Base-by-base conservation (phyloP, 148 eudicot genomes). In the Vaccinium myrtillus region DNA sequence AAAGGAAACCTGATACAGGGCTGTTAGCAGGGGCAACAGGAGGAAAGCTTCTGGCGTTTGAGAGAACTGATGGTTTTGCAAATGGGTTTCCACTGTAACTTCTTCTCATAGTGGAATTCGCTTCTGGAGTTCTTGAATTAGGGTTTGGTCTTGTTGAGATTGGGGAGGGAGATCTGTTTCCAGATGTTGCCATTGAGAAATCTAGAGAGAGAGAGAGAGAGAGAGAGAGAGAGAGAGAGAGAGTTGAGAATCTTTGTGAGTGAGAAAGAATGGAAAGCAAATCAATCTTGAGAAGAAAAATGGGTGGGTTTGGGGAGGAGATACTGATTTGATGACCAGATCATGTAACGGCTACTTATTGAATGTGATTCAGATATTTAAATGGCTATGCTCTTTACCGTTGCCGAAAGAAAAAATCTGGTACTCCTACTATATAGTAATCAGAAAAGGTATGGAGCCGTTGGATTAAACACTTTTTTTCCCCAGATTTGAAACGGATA, bases 1-100 rank as follows among this genome's bases (percentile, higher is more conserved):
- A 55, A 55, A 78, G 43, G 48, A 36, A 84, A 96, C 99, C 99
- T 87, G 95, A 97, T 86, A 94, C 88, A 53, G 97, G 93, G 88
- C 95, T 91, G 79, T 94, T 94, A 21, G 91, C 93, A 43, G 96
- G 92, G 73, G 94, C 88, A 25, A 56, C 84, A 74, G 91, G 88
- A 63, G 83, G 69, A 32, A 89, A 87, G 78, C 86, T 55, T 75
- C 87, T 87, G 1, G 88, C 88, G 69, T 85, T 89, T 2, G 89
- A 82, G 82, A 86, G 87, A 50, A 85, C 51, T 12, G 96, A 90
- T 53, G 95, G 92, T 63, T 89, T 92, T 3, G 76, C 48, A 84
- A 89, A 87, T 69, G 94, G 92, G 89, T 83, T 91, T 50, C 89
- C 93, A 23, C 77, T 91, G 82, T 90, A 90, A 67, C 93, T 91